These are phyloP conservation scores for Cadophora gregata DNA, from an alignment of 2,329 filamentous ascomycete species.

Conservation along the genomic window DNA sequence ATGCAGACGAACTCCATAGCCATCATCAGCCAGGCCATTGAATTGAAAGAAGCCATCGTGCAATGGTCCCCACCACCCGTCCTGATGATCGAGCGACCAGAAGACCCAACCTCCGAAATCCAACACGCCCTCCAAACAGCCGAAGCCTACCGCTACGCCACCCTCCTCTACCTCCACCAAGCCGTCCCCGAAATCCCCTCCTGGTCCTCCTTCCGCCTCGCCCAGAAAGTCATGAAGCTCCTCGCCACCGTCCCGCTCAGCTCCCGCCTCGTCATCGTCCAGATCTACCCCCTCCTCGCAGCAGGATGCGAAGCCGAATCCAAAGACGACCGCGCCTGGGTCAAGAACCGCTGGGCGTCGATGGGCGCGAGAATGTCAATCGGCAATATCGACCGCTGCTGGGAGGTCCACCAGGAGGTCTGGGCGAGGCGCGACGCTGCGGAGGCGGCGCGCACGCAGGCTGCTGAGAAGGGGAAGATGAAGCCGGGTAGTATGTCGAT, in stretches of 20 bases:
- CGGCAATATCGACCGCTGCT: conserved; percentile 69
- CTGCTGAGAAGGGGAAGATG: conserved; percentile 33
- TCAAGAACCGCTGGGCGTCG: conserved; percentile 64
- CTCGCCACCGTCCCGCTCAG: conserved; percentile 67
- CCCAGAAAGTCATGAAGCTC: conserved; percentile 65
- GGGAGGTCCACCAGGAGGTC: conserved; percentile 69
- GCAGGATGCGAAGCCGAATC: conserved; percentile 68
- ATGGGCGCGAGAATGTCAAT: conserved; percentile 69
- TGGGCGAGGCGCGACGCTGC: conserved; percentile 66
- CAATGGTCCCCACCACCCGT: conserved; percentile 62
- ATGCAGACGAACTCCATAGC: conserved; percentile 58
- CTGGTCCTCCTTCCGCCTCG: conserved; percentile 60
- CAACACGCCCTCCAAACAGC: conserved; percentile 71
- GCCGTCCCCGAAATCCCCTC: conserved; percentile 72
- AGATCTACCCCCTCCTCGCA: conserved; percentile 72
- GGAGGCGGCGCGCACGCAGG: conserved; percentile 29
- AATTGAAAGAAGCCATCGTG: conserved; percentile 65
- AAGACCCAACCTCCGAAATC: conserved; percentile 67
- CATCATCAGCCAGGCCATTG: conserved; percentile 66
- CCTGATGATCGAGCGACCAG: conserved; percentile 61
- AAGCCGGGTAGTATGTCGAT: conserved; percentile 24
- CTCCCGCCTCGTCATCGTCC: conserved; percentile 69
- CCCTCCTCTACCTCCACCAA: conserved; percentile 69
- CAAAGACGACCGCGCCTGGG: conserved; percentile 67
- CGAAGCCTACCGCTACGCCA: conserved; percentile 71